Percentiles rank a stretch among this genome's conserved stretches.
These are phyloP conservation scores for Brachypodium distachyon DNA, from an alignment of 202 grass and related monocot genomes.

Conservation along the genomic window DNA sequence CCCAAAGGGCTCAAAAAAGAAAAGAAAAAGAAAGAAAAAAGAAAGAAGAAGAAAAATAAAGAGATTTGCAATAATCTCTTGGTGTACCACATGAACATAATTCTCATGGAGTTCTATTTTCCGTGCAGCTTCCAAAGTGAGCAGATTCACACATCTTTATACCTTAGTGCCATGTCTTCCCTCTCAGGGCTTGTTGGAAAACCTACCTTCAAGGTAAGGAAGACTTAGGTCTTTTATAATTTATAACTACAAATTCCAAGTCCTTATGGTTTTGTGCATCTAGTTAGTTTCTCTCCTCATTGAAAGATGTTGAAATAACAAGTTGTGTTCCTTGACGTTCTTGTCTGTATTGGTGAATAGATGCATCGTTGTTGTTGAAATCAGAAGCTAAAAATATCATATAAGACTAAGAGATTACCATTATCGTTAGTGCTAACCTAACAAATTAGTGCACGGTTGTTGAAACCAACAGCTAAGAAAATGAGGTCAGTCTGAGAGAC, in stretches of 20 bases:
- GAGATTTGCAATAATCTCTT: too few species aligned
- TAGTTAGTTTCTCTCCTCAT: background rate
- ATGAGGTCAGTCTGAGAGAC: background rate
- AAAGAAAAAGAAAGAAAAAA: too few species aligned
- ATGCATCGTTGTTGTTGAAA: background rate
- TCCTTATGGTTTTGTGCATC: background rate
- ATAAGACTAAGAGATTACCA: background rate
- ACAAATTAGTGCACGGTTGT: background rate
- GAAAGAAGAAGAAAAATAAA: too few species aligned
- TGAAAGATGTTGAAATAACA: background rate
- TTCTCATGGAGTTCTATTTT: background rate
- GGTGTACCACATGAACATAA: too few species aligned
- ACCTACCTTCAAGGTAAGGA: conserved; percentile 62
- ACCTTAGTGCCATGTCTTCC: conserved; percentile 69
- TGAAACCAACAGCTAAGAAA: background rate
- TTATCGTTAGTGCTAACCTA: background rate
- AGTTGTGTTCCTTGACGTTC: background rate
- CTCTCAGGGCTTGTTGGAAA: conserved; percentile 56
- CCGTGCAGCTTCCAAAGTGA: conserved; percentile 78
- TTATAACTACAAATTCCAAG: background rate
- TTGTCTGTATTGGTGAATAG: background rate
- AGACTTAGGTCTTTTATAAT: background rate
- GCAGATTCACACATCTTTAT: conserved; percentile 69
- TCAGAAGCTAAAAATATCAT: background rate
- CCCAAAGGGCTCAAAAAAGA: too few species aligned